Evolutionary conservation across 495 filamentous ascomycete genomes (phyloP).

Genomic region (Penicillium tannophilum): DNA sequence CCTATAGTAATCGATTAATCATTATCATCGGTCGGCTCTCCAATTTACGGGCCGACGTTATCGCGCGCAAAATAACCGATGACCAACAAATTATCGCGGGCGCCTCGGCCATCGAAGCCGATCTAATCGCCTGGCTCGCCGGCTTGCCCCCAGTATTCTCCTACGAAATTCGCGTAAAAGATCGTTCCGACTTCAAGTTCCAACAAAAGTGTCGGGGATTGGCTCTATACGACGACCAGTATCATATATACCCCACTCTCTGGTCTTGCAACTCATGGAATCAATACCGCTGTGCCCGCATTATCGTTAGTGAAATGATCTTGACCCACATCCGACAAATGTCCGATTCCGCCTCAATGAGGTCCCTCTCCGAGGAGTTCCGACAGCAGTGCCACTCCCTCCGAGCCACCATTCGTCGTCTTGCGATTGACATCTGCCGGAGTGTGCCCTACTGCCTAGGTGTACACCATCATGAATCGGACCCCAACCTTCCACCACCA

Average conservation of each 20-base stretch:
- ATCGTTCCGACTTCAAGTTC: constrained; percentile 26
- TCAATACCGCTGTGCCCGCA: constrained; percentile 62
- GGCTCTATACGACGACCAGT: constrained; percentile 52
- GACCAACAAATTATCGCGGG: constrained; percentile 46
- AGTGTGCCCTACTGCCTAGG: constrained; percentile 46
- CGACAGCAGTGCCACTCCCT: constrained; percentile 35
- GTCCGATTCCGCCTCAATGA: constrained; percentile 16
- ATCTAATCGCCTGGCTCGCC: constrained; percentile 47
- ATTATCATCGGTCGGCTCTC: constrained; percentile 46
- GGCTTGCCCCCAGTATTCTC: constrained; percentile 41
- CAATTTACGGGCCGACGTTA: constrained; percentile 49
- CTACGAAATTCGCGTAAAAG: constrained; percentile 32
- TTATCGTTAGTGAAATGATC: constrained; percentile 58
- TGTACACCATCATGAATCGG: constrained; percentile 12
- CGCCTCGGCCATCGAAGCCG: constrained; percentile 53
- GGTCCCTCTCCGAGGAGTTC: constrained; percentile 33
- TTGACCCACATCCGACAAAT: constrained; percentile 25
- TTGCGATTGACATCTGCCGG: constrained; percentile 49
- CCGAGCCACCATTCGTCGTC: constrained; percentile 36
- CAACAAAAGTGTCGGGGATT: constrained; percentile 30
- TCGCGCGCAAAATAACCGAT: constrained; percentile 36
- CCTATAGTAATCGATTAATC: constrained; percentile 39
- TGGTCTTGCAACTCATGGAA: constrained; percentile 64
- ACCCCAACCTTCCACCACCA: constrained; percentile 18
- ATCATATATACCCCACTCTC: constrained; percentile 60